Conservation (phyloP, 345 rosid species). For the Rubroshorea leprosula region DNA sequence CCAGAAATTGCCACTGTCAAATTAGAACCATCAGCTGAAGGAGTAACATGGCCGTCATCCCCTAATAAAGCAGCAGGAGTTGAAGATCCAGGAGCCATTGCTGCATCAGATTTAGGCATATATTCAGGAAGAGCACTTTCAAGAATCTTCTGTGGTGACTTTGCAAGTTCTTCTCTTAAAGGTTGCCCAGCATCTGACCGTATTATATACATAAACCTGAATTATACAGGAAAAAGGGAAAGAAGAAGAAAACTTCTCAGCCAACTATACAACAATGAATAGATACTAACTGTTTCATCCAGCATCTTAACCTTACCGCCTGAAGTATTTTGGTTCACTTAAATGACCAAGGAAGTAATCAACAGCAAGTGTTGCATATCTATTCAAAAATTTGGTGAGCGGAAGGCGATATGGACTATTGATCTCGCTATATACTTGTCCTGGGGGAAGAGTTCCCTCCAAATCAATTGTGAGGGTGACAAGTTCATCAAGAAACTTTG, state of each 20-base stretch:
- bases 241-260: slow-evolving; percentile 3
- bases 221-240: slow-evolving; percentile 13
- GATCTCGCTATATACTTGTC: slow-evolving; percentile 89
- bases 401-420: slow-evolving; percentile 99
- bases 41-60: slow-evolving; percentile 54
- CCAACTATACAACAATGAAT: not conserved
- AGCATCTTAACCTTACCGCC: slow-evolving; percentile 60
- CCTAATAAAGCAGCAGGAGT: slow-evolving; percentile 53
- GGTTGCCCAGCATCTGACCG: slow-evolving; percentile 95
- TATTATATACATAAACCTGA: slow-evolving; percentile 94
- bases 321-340: slow-evolving; percentile 86
- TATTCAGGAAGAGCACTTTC: slow-evolving; percentile 81
- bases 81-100: slow-evolving; percentile 43
- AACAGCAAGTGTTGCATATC: slow-evolving; percentile 88
- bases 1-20: slow-evolving; percentile 36
- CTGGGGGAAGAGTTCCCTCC: slow-evolving; percentile 87
- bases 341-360: slow-evolving; percentile 92
- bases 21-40: slow-evolving; percentile 53
- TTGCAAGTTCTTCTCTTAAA: slow-evolving; percentile 91
- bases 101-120: slow-evolving; percentile 56
- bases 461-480: slow-evolving; percentile 87
- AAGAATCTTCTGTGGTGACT: slow-evolving; percentile 86
- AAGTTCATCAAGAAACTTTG: slow-evolving; percentile 92
- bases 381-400: slow-evolving; percentile 83
- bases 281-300: slow-evolving; percentile 3